Evolutionary conservation across 306 rosid genomes (phyloP).

Genomic region (Cyamopsis tetragonoloba): DNA sequence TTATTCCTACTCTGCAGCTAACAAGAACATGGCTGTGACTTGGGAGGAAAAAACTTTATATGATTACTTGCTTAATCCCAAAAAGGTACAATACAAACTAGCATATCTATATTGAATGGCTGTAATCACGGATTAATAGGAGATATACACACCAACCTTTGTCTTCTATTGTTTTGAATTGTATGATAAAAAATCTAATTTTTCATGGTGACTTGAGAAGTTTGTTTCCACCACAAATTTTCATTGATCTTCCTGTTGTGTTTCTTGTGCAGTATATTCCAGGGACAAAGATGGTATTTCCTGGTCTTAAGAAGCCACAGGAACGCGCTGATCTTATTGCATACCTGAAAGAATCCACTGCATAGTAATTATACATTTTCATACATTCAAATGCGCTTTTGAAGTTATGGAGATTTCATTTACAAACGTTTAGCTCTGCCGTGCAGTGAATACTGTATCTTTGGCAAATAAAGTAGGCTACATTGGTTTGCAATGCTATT

Average conservation of each 20-base stretch:
- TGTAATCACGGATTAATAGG: not conserved
- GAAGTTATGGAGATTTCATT: constrained; percentile 30
- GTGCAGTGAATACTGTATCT: constrained; percentile 36
- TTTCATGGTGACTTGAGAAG: not conserved
- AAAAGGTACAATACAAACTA: constrained; percentile 51
- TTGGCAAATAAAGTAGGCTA: constrained; percentile 51
- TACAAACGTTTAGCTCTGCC: constrained; percentile 22
- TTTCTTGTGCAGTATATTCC: constrained; percentile 75
- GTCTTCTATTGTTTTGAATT: not conserved
- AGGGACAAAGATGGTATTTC: constrained; percentile 97
- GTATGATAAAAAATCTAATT: not conserved
- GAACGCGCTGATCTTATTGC: constrained; percentile 93
- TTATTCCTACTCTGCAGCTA: constrained; percentile 84
- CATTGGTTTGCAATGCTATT: constrained; percentile 45
- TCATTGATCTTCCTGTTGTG: constrained; percentile 3
- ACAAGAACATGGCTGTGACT: constrained; percentile 85
- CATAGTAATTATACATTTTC: constrained; percentile 30
- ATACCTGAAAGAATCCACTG: constrained; percentile 79
- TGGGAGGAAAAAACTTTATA: constrained; percentile 92
- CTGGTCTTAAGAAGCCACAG: constrained; percentile 95
- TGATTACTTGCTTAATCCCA: constrained; percentile 88
- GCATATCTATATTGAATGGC: not conserved
- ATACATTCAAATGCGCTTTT: constrained; percentile 34
- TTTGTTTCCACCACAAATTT: not conserved
- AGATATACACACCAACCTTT: not conserved